Base-by-base conservation (phyloP, 108 stramenopile genomes). In the Phaeodactylum tricornutum region DNA sequence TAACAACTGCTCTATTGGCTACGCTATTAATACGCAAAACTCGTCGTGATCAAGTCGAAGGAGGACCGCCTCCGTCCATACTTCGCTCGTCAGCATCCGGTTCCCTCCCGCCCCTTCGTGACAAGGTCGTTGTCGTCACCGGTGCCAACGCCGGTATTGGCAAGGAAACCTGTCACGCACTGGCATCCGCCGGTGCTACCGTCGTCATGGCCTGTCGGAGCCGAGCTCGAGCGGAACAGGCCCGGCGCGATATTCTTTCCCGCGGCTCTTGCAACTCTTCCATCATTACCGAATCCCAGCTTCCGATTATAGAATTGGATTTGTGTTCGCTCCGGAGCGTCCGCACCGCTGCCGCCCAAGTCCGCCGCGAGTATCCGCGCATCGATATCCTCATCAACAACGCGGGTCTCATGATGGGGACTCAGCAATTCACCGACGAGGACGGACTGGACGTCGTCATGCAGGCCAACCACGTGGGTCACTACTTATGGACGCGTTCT, bases 381-480 rank as follows among this genome's bases (percentile, higher is more conserved):
- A 48, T 70, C 52, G 69, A 92, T 68, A 55, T 79, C 1, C 49
- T 92, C 6, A 76, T 92, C 20, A 79, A 80, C 68, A 92, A 92
- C 68, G 91, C 91, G 17, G 91, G 90, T 26, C 66, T 92, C 40
- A 84, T 92, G 85, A 80, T 75, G 66, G 68, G 67, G 4, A 55
- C 57, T 11, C 62, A 76, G 42, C 37, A 47, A 0, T 64, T 53
- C 29, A 62, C 66, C 20, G 54, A 52, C 14, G 64, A 48, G 37
- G 79, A 81, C 58, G 85, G 83, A 26, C 47, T 58, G 11, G 91
- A 92, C 58, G 55, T 81, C 36, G 76, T 79, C 29, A 77, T 92
- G 77, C 81, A 84, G 55, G 83, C 78, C 40, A 92, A 92, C 66
- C 86, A 87, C 49, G 51, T 92, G 31, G 91, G 91, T 14, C 91